Evolutionary conservation across 495 filamentous ascomycete genomes (phyloP), one percentile per base, ranked within the genome.

Genomic region (Ascodesmis nigricans): DNA sequence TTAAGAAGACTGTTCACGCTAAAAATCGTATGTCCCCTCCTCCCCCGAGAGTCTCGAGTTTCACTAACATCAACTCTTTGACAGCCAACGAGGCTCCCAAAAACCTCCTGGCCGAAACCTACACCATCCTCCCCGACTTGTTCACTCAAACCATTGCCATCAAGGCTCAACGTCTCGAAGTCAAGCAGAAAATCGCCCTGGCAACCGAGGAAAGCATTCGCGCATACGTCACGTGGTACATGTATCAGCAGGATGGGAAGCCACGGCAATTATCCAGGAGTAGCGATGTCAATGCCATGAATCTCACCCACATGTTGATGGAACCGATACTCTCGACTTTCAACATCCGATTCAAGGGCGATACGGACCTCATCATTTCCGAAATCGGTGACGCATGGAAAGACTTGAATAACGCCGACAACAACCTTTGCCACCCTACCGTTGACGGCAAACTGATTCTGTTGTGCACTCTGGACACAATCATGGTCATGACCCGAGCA

Each of bases 391-490:
- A 5, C 8, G 4, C 35, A 10, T 46, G 40, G 43, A 16, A n/a
- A 11, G 43, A 33, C 7, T 41, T 46, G 5, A 36, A 46, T 28
- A 31, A 34, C 3, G 29, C 29, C 25, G 21, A 29, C 19, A 15
- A 22, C 2, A 32, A 24, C 19, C 13, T 44, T 15, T 36, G 29
- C 27, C 20, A 40, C 24, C 25, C 30, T 11, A 15, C 17, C 18
- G 29, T 46, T 13, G 31, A 41, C 15, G 40, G 41, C 8, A 21
- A 22, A 14, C 19, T 44, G 20, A 35, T 46, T 36, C 20, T 44
- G n/a, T 17, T 44, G 11, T 46, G 41, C 20, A 46, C 44, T 41
- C 25, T 46, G 5, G 43, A 46, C 11, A 39, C 41, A 11, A 40
- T 40, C 8, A 23, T 46, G 14, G 28, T 44, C 9, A 39, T 46